Base-by-base conservation (phyloP, 352 stramenopile species). In the Globisporangium uncinulatum region DNA sequence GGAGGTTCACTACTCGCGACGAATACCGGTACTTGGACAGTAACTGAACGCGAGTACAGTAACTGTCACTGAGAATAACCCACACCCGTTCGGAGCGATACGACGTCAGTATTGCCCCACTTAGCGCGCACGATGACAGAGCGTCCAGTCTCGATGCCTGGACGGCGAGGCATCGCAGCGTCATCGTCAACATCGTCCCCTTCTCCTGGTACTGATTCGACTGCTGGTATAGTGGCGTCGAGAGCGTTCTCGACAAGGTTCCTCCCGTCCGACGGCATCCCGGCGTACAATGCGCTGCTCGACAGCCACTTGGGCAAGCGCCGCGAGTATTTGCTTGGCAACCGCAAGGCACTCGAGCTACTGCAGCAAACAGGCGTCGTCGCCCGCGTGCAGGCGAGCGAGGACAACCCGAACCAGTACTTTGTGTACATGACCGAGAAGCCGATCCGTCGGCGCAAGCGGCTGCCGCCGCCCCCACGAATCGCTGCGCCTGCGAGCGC, bases 281-380 rank as follows among this genome's bases (percentile, higher is more conserved):
- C 81, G 9, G 70, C 67, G 48, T 91, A 89, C 54, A 91, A 91
- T 49, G 81, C 81, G 31, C 56, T 91, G 36, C 63, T 91, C 37
- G 78, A 91, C 57, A 54, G 42, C 20, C 63, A 86, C 44, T 41
- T 91, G 9, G 76, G 79, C 24, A 84, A 86, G 51, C 76, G 74
- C 20, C 78, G 78, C 34, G 78, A 85, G 58, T 89, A 79, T 15
- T 54, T 91, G 14, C 71, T 91, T 0, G 80, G 77, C 41, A 89
- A 86, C 52, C 71, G 68, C 5, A 65, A 76, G 15, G 74, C 78
- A 9, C 59, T 91, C 6, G 57, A 67, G 57, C 53, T 86, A 19
- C 67, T 91, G 42, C 74, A 91, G 53, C 78, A 73, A 15, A 90
- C 80, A 1, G 80, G 80, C 32, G 80, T 80, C 2, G 78, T 90